Conservation (phyloP, 1,284 basidiomycete genomes). For the Ganoderma boninense region DNA sequence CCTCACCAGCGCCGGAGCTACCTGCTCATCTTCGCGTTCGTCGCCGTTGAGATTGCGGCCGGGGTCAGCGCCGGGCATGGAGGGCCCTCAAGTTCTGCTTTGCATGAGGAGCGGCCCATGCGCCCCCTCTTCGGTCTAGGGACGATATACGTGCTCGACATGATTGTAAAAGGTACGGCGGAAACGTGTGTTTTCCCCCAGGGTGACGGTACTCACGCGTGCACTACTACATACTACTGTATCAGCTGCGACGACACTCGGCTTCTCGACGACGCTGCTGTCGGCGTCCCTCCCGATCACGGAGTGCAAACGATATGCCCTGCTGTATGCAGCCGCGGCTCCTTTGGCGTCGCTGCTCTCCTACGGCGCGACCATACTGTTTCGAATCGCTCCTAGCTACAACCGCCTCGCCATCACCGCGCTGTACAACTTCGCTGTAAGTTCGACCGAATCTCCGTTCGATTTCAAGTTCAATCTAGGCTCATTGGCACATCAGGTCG, state of each 20-base stretch:
- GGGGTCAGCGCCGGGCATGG: neutral
- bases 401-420: neutral
- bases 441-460: neutral
- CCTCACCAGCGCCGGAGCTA: neutral
- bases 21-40: neutral
- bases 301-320: neutral
- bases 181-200: too few relatives aligned
- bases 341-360: neutral
- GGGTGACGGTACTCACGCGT: neutral
- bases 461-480: neutral
- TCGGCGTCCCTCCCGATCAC: neutral
- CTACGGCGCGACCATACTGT: neutral
- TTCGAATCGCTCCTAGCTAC: neutral
- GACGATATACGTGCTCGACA: too few relatives aligned
- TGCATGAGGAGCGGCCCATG: neutral
- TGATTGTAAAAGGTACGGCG: too few relatives aligned
- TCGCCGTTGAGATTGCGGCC: neutral
- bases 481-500: neutral
- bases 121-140: neutral
- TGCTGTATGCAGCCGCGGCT: neutral
- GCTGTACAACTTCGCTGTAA: neutral
- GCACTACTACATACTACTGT: neutral
- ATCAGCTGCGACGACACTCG: neutral
- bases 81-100: neutral
- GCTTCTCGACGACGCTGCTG: neutral